These are phyloP conservation scores for Boletellus emodensis DNA, from an alignment of 768 basidiomycete species.

Conservation along the genomic window DNA sequence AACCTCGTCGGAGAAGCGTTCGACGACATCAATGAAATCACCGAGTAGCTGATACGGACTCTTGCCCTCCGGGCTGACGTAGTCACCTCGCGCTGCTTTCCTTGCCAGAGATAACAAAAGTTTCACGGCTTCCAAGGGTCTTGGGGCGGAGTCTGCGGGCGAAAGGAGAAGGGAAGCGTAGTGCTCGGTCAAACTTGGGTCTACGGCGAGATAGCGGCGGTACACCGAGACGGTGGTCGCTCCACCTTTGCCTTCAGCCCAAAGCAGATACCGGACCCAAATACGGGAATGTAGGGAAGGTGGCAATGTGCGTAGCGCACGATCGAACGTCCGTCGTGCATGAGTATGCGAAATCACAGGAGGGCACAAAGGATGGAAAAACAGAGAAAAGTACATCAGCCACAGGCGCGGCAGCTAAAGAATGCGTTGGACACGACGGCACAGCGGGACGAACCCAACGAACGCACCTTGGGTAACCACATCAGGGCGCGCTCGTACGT, in stretches of 20 bases:
- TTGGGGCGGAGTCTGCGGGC: constrained; percentile 53
- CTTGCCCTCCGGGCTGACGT: constrained; percentile 86
- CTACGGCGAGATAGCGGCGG: constrained; percentile 81
- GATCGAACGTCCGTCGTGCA: constrained; percentile 90
- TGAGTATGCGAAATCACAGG: constrained; percentile 81
- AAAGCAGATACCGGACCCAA: constrained; percentile 90
- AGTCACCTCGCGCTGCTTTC: constrained; percentile 78
- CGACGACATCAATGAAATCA: constrained; percentile 90
- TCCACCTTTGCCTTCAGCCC: constrained; percentile 84
- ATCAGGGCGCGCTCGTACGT: constrained; percentile 89
- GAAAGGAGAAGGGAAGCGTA: constrained; percentile 67
- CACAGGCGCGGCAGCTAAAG: constrained; percentile 86
- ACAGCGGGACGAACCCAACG: background rate
- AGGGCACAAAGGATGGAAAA: constrained; percentile 88
- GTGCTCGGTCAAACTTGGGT: constrained; percentile 76
- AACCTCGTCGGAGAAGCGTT: constrained; percentile 87
- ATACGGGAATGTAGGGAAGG: constrained; percentile 89
- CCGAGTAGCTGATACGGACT: constrained; percentile 92
- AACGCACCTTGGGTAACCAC: constrained; percentile 84
- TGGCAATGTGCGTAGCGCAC: constrained; percentile 88
- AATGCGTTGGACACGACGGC: constrained; percentile 6
- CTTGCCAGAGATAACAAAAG: constrained; percentile 79
- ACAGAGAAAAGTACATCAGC: constrained; percentile 88
- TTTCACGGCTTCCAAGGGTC: constrained; percentile 92
- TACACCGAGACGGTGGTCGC: constrained; percentile 77